Base-by-base conservation (phyloP, 2,329 filamentous ascomycete species). In the Acephala macrosclerotiorum region DNA sequence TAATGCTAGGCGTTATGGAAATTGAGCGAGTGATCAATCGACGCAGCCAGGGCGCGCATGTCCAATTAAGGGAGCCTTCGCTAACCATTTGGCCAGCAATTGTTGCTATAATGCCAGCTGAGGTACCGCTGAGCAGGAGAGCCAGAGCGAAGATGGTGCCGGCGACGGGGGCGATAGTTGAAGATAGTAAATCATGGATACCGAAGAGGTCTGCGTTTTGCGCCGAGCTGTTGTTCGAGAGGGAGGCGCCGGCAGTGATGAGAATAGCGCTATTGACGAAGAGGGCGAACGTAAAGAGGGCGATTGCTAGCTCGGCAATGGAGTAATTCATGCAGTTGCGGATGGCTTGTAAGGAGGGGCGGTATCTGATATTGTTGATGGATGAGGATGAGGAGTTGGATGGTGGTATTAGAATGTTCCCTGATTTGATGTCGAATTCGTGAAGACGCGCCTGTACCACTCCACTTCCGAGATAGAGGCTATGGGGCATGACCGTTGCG, bases 61-160 rank as follows among this genome's bases (percentile, higher is more conserved):
- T 87, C 91, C 92, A 94, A 56, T 88, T 87, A 51, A 97, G 77
- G 67, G 93, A 92, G 6, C 93, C 93, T 77, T 96, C 93, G 68
- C 88, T 90, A 25, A 97, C 90, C 89, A 97, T 96, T 77, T 97
- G 93, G 0, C 93, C 93, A 0, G 93, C 87, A 71, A 97, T 96
- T 1, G 94, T 97, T 80, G 93, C 96, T 2, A 96, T 90, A 40
- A 97, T 92, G 6, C 93, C 93, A 0, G 93, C 93, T 0, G 89
- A 92, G 14, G 93, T 85, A 9, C 93, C 93, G 0, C 91, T 94
- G 0, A 96, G 85, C 0, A 97, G 84, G 1, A 97, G 81, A 0
- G 93, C 92, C 1, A 96, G 82, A 0, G 92, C 92, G 69, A 97
- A 97, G 20, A 97, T 82, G 2, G 91, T 92, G 1, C 92, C 94